These are phyloP conservation scores for Penicillium argentinense DNA, from an alignment of 495 filamentous ascomycete genomes.

Conservation along the genomic window DNA sequence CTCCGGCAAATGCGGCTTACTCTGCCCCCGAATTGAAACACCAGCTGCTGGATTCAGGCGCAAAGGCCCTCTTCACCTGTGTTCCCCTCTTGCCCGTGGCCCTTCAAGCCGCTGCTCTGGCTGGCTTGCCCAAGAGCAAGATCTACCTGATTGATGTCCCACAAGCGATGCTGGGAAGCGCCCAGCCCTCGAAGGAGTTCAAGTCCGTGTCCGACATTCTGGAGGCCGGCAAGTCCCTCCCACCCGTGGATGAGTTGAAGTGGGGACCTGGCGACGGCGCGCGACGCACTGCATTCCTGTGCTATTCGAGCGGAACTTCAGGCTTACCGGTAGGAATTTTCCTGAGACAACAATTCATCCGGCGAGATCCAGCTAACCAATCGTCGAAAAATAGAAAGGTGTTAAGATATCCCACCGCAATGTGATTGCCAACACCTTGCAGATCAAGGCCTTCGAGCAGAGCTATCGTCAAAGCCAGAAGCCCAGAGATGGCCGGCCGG, in stretches of 20 bases:
- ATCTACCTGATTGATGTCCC: conserved; percentile 76
- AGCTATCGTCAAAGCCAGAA: conserved; percentile 37
- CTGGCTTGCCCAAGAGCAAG: conserved; percentile 66
- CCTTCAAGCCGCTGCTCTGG: conserved; percentile 64
- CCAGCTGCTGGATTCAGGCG: conserved; percentile 73
- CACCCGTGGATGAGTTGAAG: conserved; percentile 60
- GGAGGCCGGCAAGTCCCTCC: conserved; percentile 59
- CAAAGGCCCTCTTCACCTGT: conserved; percentile 80
- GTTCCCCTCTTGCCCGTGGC: conserved; percentile 68
- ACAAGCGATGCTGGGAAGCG: conserved; percentile 44
- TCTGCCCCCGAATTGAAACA: conserved; percentile 72
- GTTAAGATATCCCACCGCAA: conserved; percentile 91
- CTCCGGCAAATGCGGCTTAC: conserved; percentile 84
- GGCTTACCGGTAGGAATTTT: conserved; percentile 64
- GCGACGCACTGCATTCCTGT: conserved; percentile 77
- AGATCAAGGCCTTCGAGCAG: conserved; percentile 59
- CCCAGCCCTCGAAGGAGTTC: conserved; percentile 50
- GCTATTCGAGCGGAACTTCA: conserved; percentile 88
- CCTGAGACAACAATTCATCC: neutral
- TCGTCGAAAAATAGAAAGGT: conserved; percentile 63
- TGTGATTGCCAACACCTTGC: conserved; percentile 80
- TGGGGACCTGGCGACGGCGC: conserved; percentile 77
- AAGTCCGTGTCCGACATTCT: conserved; percentile 73
- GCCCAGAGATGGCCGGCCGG: conserved; percentile 31
- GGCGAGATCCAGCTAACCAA: neutral